Base-by-base conservation (phyloP, 345 rosid species). In the Trapa incisa region DNA sequence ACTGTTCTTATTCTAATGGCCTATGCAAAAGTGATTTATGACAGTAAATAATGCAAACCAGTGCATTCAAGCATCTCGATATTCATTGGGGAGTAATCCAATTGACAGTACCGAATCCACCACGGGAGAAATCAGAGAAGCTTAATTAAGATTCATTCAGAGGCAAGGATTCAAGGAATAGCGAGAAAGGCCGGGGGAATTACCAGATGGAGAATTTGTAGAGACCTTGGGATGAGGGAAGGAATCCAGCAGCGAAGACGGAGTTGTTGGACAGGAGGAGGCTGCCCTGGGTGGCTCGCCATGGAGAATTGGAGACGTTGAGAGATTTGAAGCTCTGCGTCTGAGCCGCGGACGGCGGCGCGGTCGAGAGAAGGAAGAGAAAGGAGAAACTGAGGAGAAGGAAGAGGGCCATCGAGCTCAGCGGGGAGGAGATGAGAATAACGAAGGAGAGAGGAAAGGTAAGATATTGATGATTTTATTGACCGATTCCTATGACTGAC, bases 211-310 rank as follows among this genome's bases (percentile, higher is more conserved):
- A 83, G 84, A 87, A 87, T 71, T 60, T 70, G 72, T 61, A 71
- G 41, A 3, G 39, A 33, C 80, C 75, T 50, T 58, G 17, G 68
- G 71, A 17, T 2, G 45, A 12, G 35, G 47, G 66, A 29, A 0
- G 70, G 71, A 87, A 87, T 4, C 87, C 87, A 37, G 92, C 89
- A 29, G 87, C 85, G 68, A 87, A 87, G 72, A 47, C 54, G 65
- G 83, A 74, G 42, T 77, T 79, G 61, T 66, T 74, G 16, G 92
- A 87, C 73, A 75, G 47, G 50, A 87, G 87, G 65, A 52, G 4
- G 47, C 22, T 76, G 73, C 37, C 69, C 54, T 81, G 76, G 57
- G n/a, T 32, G 16, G 89, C 86, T 7, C 0, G 47, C 89, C 89
- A 87, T 62, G 87, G 80, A 29, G 78, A 67, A 64, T 71, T 47